A percentile compares a stretch with the other conserved stretches of the same genome.
Conservation (phyloP, 495 filamentous ascomycete species). For the Penicillium steckii region DNA sequence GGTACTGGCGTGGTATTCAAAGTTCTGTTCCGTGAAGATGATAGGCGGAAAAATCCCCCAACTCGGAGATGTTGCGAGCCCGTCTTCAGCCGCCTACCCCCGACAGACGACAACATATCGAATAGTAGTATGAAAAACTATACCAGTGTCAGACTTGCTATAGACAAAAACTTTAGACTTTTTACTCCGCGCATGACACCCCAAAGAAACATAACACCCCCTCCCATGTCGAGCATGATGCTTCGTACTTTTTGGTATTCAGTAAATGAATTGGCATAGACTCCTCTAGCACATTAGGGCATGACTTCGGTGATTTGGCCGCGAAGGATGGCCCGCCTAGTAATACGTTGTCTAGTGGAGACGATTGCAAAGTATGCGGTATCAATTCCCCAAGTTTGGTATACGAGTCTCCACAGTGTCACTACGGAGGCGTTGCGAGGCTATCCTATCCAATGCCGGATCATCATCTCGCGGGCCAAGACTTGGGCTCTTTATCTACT, state of each 20-base stretch:
- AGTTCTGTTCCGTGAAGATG: neutral
- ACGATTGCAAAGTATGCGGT: neutral
- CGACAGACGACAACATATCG: neutral
- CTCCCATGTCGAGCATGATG: no score
- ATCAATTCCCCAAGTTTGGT: conserved; percentile 5
- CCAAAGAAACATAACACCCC: no score
- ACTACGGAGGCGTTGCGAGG: neutral
- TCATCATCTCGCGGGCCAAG: neutral
- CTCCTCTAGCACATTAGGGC: no score
- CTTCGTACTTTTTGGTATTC: no score
- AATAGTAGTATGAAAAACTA: neutral
- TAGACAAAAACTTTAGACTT: no score
- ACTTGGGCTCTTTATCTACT: neutral
- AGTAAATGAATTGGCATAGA: no score
- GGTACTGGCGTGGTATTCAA: neutral
- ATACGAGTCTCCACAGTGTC: neutral
- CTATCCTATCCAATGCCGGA: neutral
- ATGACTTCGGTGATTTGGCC: neutral
- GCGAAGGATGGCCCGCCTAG: neutral
- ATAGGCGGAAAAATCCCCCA: conserved; percentile 3
- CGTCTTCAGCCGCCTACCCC: neutral
- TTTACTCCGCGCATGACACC: no score
- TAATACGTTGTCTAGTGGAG: conserved; percentile 9
- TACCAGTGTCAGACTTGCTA: no score
- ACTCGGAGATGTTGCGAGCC: conserved; percentile 18